phyloP scores from a whole-genome alignment of 2,329 filamentous ascomycete species.

The Hypoxylon sp. region DNA sequence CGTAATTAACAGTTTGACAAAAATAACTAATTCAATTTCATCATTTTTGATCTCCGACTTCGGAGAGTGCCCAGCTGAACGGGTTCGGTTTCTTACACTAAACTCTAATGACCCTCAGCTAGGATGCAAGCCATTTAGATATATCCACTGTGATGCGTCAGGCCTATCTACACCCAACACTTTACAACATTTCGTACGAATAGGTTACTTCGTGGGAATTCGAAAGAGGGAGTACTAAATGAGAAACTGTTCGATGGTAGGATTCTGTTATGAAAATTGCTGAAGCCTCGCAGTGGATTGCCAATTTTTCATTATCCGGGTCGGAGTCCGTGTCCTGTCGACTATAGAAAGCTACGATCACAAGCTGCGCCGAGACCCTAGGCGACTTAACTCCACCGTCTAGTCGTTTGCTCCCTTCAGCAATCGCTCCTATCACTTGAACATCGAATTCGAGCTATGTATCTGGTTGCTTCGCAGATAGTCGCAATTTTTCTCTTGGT shows the following conservation, averaged over 20 bases:
- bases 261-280: constrained; percentile 33
- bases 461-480: constrained; percentile 27
- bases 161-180: too few relatives aligned
- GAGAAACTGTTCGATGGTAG: too few relatives aligned
- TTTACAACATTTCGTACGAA: too few relatives aligned
- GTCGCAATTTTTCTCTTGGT: constrained; percentile 27
- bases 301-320: constrained; percentile 37
- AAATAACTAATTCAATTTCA: background rate
- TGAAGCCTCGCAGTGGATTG: constrained; percentile 26
- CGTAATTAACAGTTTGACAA: too few relatives aligned
- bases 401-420: constrained; percentile 26
- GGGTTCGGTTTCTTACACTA: constrained; percentile 1
- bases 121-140: too few relatives aligned
- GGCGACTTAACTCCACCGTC: too few relatives aligned
- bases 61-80: constrained; percentile 14
- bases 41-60: constrained; percentile 4
- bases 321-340: constrained; percentile 25
- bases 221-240: too few relatives aligned
- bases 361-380: constrained; percentile 19
- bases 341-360: constrained; percentile 31
- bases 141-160: too few relatives aligned
- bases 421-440: constrained; percentile 27
- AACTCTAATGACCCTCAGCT: too few relatives aligned
- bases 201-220: too few relatives aligned
- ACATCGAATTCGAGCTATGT: constrained; percentile 19